A percentile compares a stretch with the other conserved stretches of the same genome.
These are phyloP conservation scores for Saccharomycopsis amapae DNA, from an alignment of 805 yeast genomes.

Conservation along the genomic window DNA sequence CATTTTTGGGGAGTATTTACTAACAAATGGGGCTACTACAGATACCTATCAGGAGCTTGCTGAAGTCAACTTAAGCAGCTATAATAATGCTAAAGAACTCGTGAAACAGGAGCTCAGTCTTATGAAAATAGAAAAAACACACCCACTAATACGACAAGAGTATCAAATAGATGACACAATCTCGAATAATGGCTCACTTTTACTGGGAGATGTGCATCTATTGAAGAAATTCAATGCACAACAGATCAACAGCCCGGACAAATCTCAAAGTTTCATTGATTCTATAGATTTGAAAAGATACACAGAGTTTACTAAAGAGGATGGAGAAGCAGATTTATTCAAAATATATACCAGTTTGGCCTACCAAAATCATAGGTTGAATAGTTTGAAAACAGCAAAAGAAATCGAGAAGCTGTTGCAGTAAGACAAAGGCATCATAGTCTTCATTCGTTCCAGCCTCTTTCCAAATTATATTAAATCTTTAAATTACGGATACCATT, in stretches of 20 bases:
- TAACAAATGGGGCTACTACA: neutral
- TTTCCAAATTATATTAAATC: no score
- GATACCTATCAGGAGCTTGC: conserved; percentile 12
- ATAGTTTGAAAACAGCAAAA: neutral
- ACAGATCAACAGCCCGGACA: no score
- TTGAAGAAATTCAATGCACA: no score
- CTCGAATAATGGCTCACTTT: neutral
- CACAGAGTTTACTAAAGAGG: neutral
- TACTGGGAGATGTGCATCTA: conserved; percentile 3
- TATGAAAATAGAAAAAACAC: conserved; percentile 6
- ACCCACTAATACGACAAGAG: conserved; percentile 4
- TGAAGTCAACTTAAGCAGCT: conserved; percentile 7
- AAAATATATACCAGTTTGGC: conserved; percentile 10
- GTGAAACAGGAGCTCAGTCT: conserved; percentile 10
- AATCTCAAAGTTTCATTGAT: neutral
- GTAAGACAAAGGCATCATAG: no score
- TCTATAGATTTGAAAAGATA: conserved; percentile 10
- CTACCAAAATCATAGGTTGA: conserved; percentile 3
- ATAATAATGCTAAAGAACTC: conserved; percentile 5
- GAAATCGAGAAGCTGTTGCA: conserved; percentile 8
- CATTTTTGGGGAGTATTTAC: neutral
- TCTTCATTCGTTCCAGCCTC: no score
- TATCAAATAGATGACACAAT: neutral
- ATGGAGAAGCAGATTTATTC: conserved; percentile 6
- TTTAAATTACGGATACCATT: no score